Evolutionary conservation across 805 yeast species (phyloP).

Genomic region (Starmerella potacharoeniae): DNA sequence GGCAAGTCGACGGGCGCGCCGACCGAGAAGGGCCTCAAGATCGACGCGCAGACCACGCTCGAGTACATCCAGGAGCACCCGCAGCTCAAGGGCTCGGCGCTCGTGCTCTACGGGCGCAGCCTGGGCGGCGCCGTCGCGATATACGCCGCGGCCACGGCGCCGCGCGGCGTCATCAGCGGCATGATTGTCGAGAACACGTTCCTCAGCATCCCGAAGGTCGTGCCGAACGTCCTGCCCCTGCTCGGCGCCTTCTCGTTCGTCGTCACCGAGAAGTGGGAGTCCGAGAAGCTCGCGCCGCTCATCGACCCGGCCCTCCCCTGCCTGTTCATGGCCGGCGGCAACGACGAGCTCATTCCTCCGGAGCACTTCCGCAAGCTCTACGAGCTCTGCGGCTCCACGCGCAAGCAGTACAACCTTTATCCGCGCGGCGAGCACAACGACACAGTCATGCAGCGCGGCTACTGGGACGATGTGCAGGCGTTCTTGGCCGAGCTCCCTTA

Average conservation of each 20-base stretch:
- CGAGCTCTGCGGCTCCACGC: conserved; percentile 38
- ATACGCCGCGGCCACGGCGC: conserved; percentile 50
- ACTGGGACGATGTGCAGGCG: conserved; percentile 59
- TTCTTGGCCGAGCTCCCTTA: conserved; percentile 33
- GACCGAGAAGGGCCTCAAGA: conserved; percentile 64
- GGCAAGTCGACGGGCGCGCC: conserved; percentile 72
- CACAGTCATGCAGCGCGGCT: conserved; percentile 59
- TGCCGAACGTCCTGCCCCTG: conserved; percentile 28
- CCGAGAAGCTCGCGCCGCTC: conserved; percentile 46
- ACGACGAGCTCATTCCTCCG: conserved; percentile 91
- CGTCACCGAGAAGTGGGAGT: conserved; percentile 75
- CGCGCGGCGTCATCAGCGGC: conserved; percentile 43
- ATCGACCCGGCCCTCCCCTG: conserved; percentile 50
- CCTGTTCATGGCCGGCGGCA: conserved; percentile 57
- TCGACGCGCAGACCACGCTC: conserved; percentile 68
- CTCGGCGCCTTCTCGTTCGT: conserved; percentile 34
- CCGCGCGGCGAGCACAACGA: conserved; percentile 69
- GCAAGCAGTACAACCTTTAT: conserved; percentile 45
- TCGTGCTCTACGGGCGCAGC: conserved; percentile 76
- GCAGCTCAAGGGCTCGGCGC: conserved; percentile 40
- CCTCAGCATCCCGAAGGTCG: conserved; percentile 55
- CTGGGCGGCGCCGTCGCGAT: conserved; percentile 93
- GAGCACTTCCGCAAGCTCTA: conserved; percentile 56
- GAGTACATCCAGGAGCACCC: conserved; percentile 43
- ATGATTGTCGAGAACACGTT: conserved; percentile 81